These are phyloP conservation scores for Salix viminalis DNA, from an alignment of 345 rosid species.

Conservation along the genomic window DNA sequence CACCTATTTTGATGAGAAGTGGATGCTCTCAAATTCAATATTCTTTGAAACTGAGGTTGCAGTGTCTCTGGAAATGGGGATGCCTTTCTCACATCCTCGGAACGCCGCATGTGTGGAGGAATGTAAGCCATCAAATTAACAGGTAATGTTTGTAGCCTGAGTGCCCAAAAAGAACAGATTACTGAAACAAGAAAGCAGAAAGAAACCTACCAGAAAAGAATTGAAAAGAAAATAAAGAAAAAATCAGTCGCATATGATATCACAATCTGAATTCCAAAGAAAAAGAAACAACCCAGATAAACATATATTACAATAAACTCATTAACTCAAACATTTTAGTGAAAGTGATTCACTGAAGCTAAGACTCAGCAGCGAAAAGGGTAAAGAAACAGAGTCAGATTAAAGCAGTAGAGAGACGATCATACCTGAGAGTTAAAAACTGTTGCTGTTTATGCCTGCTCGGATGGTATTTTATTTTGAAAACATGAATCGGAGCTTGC, in stretches of 20 bases:
- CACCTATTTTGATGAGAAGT: slow-evolving; percentile 5
- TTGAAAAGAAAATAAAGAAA: background rate
- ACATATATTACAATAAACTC: too few relatives aligned
- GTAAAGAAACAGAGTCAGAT: too few relatives aligned
- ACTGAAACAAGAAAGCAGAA: background rate
- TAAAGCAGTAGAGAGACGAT: too few relatives aligned
- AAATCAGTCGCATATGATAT: background rate
- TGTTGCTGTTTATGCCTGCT: too few relatives aligned
- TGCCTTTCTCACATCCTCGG: slow-evolving; percentile 24
- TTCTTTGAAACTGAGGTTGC: slow-evolving; percentile 30
- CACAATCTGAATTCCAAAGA: background rate
- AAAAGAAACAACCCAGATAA: background rate
- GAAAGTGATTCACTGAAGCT: too few relatives aligned
- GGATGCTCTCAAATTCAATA: slow-evolving; percentile 12
- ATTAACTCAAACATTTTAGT: too few relatives aligned
- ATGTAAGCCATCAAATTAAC: too few relatives aligned
- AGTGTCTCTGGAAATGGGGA: slow-evolving; percentile 33
- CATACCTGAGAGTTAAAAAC: too few relatives aligned
- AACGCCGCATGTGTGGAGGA: slow-evolving; percentile 42
- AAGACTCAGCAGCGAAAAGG: too few relatives aligned
- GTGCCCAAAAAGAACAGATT: background rate
- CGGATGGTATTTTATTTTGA: too few relatives aligned
- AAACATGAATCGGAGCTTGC: too few relatives aligned
- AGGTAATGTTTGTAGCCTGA: background rate
- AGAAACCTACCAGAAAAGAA: background rate